These are phyloP conservation scores for Argentina anserina DNA, from an alignment of 306 rosid species.

Conservation along the genomic window DNA sequence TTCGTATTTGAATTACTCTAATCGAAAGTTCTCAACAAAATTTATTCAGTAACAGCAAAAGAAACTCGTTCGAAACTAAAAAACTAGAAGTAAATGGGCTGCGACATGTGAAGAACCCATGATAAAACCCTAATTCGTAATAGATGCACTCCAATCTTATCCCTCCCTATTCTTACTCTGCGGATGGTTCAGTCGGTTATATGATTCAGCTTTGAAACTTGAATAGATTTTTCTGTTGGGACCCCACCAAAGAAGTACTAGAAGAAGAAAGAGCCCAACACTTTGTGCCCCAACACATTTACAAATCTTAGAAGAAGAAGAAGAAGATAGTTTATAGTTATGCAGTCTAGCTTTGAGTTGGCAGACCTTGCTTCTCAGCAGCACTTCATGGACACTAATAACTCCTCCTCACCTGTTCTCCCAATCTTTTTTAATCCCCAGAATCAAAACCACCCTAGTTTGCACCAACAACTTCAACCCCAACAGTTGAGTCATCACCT, in stretches of 20 bases:
- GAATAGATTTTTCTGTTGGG: slow-evolving; percentile 12
- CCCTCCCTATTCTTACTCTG: not conserved
- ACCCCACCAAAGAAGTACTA: not conserved
- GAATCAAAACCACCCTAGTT: slow-evolving; percentile 15
- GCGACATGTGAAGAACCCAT: not conserved
- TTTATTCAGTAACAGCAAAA: no score
- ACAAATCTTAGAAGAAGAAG: not conserved
- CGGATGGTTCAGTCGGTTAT: not conserved
- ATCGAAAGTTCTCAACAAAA: no score
- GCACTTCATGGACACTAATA: slow-evolving; percentile 10
- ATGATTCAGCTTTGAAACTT: not conserved
- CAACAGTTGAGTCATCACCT: slow-evolving; percentile 1
- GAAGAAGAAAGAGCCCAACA: not conserved
- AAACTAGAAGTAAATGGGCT: no score
- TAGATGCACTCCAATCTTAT: not conserved
- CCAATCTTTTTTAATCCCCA: slow-evolving; percentile 5
- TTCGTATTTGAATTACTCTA: no score
- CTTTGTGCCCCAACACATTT: not conserved
- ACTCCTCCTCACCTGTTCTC: slow-evolving; percentile 11
- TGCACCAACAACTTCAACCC: not conserved
- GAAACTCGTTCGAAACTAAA: no score
- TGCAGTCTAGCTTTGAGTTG: slow-evolving; percentile 20
- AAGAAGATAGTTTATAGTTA: not conserved
- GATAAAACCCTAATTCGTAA: not conserved
- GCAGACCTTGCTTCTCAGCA: not conserved